Base-by-base conservation (phyloP, 306 rosid species). In the Nissolia schottii region DNA sequence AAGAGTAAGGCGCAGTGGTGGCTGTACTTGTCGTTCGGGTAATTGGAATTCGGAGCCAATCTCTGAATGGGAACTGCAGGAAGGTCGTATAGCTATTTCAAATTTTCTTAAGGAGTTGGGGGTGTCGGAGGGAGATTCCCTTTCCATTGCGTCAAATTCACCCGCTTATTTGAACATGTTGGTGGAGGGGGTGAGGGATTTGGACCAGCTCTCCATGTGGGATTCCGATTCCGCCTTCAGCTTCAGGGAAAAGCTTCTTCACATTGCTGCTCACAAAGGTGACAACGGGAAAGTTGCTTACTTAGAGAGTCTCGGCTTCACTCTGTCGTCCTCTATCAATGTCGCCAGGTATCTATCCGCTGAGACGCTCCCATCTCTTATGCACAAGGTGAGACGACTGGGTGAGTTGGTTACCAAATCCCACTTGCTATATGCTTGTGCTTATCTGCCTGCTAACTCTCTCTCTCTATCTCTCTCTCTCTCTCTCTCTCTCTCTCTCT, bases 211-310 rank as follows among this genome's bases (percentile, higher is more conserved):
- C 9, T 78, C 85, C 27, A 34, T 72, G 75, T 87, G 83, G 92
- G 51, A 46, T 57, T 62, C 68, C 0, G 43, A 34, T 22, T 79
- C 67, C 7, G 41, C 49, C 10, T 88, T 85, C 19, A 85, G 76
- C 57, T 89, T 87, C 32, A 84, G 74, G 59, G 93, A 80, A 18
- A 91, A 91, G 82, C 79, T 89, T 20, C 18, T 71, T 78, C 75
- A 49, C 16, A 72, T 94, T 67, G 97, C 96, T 1, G 29, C 57
- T 51, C 75, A 78, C 61, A 94, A 89, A 66, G 94, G 97, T 32
- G 98, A 89, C 64, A 67, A 73, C 10, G 97, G 97, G 0, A 91
- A 94, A 74, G 87, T 91, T 41, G 94, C 92, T 2, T 85, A 86
- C 70, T 61, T 91, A 82, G 98, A 91, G 90, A 85, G 91, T 74